Conservation (phyloP, 768 basidiomycete genomes). For the Suillus lakei region DNA sequence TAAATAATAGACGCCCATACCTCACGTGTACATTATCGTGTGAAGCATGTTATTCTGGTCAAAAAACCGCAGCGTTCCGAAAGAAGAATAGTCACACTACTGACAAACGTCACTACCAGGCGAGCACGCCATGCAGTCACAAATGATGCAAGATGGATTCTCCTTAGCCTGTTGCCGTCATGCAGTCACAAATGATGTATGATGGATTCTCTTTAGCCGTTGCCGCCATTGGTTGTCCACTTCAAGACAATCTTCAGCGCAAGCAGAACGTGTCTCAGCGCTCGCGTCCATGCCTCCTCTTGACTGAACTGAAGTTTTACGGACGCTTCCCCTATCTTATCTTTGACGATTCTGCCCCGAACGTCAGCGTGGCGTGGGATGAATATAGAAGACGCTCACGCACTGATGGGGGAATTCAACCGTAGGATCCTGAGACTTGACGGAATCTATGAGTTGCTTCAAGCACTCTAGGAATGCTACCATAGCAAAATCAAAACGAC, state of each 20-base stretch:
- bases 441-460: conserved; percentile 88
- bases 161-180: conserved; percentile 64
- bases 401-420: conserved; percentile 90
- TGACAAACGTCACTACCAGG: background rate
- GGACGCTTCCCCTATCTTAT: conserved; percentile 94
- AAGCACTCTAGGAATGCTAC: conserved; percentile 95
- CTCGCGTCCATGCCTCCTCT: conserved; percentile 95
- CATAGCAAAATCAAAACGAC: conserved; percentile 95
- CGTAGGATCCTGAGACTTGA: conserved; percentile 69
- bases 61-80: background rate
- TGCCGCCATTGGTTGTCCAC: conserved; percentile 81
- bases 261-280: conserved; percentile 87
- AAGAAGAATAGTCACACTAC: conserved; percentile 21
- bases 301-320: conserved; percentile 94
- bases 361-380: background rate
- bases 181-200: conserved; percentile 20
- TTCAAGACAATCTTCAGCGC: conserved; percentile 88
- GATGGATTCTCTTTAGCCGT: conserved; percentile 47
- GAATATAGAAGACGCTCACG: conserved; percentile 37
- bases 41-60: background rate
- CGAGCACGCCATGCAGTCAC: background rate
- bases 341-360: conserved; percentile 75
- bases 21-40: background rate
- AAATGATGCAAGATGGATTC: background rate
- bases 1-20: background rate